These are phyloP conservation scores for Sergeia podlipaevii DNA, from an alignment of 208 protist genomes.

Conservation along the genomic window DNA sequence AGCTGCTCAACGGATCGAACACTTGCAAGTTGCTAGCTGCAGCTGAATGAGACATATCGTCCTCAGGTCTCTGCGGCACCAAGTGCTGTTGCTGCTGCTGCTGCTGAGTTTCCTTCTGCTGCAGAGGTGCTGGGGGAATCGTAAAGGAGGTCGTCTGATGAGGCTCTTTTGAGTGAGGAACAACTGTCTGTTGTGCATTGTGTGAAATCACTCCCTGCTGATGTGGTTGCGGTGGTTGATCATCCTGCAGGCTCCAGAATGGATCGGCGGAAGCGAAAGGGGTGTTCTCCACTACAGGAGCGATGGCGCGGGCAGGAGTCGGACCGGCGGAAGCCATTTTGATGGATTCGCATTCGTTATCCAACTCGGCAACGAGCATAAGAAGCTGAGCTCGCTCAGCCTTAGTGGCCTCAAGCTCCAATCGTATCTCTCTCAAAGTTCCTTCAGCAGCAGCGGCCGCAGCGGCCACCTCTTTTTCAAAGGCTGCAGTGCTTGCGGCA, in stretches of 20 bases:
- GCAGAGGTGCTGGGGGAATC: neutral
- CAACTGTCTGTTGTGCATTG: too few species aligned
- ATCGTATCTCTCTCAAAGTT: conserved; percentile 3
- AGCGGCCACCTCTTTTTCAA: neutral
- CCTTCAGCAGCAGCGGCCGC: neutral
- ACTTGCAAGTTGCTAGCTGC: too few species aligned
- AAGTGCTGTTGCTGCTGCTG: neutral
- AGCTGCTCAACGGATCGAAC: too few species aligned
- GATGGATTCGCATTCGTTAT: conserved; percentile 25
- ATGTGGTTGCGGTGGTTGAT: too few species aligned
- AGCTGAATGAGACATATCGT: neutral
- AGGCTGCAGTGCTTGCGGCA: too few species aligned
- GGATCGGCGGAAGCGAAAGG: too few species aligned
- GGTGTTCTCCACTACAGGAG: too few species aligned
- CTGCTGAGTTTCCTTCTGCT: conserved; percentile 2
- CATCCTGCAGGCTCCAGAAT: too few species aligned
- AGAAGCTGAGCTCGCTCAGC: conserved; percentile 50
- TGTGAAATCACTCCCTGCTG: too few species aligned
- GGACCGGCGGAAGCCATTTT: neutral
- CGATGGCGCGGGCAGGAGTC: neutral
- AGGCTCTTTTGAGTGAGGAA: too few species aligned
- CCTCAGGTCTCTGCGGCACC: neutral
- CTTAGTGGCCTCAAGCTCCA: conserved; percentile 14
- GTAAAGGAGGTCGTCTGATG: too few species aligned
- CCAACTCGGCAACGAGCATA: conserved; percentile 50